A percentile compares a stretch with the other conserved stretches of the same genome.
These are phyloP conservation scores for Yarrowia osloensis DNA, from an alignment of 805 yeast genomes.

Conservation along the genomic window DNA sequence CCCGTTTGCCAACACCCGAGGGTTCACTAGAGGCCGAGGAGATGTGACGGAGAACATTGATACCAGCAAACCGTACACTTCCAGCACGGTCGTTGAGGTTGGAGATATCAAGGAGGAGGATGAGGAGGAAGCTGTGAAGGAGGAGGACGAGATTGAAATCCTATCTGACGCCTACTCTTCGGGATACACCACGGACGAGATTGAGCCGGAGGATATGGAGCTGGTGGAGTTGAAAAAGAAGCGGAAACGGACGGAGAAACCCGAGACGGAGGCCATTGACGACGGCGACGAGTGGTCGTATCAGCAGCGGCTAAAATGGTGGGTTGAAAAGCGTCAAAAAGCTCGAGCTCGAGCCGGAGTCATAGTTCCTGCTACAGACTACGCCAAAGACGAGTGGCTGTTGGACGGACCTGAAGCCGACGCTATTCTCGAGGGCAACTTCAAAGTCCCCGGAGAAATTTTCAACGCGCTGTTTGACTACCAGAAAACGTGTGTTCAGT, in stretches of 20 bases:
- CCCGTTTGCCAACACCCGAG: constrained; percentile 72
- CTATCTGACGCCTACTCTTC: not conserved
- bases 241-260: not conserved
- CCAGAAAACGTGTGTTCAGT: constrained; percentile 94
- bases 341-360: constrained; percentile 43
- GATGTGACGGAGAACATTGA: constrained; percentile 4
- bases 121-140: not conserved
- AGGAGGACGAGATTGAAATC: not conserved
- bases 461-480: constrained; percentile 85
- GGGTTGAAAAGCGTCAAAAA: constrained; percentile 58
- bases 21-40: constrained; percentile 30
- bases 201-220: constrained; percentile 13
- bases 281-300: constrained; percentile 79
- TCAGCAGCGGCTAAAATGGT: constrained; percentile 57
- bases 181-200: constrained; percentile 11
- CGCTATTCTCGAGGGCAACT: constrained; percentile 68
- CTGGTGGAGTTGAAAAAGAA: constrained; percentile 14
- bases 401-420: constrained; percentile 52
- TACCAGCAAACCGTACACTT: not conserved
- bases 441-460: constrained; percentile 85
- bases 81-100: not conserved
- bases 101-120: not conserved
- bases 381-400: constrained; percentile 7
- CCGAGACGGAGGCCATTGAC: constrained; percentile 48
- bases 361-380: constrained; percentile 36